These are phyloP conservation scores for Sporothrix inflata DNA, from an alignment of 2,329 filamentous ascomycete species.

Conservation along the genomic window DNA sequence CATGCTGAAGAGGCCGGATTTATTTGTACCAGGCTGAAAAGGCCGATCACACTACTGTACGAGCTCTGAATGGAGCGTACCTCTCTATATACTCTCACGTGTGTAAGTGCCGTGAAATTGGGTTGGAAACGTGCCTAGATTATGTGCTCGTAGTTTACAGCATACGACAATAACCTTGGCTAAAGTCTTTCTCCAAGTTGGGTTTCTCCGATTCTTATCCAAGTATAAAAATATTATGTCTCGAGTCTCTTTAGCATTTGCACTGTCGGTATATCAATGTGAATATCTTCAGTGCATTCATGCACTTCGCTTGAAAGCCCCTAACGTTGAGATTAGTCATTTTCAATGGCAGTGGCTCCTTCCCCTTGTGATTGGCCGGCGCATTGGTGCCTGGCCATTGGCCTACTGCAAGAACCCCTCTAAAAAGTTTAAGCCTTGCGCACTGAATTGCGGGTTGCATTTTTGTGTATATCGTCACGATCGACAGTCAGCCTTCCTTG, in stretches of 20 bases:
- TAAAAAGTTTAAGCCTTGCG: not conserved
- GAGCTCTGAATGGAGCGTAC: not conserved
- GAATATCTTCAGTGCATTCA: too few species aligned
- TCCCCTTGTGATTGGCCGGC: conserved; percentile 11
- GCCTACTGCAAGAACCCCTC: not conserved
- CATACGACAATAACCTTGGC: not conserved
- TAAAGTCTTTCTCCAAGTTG: too few species aligned
- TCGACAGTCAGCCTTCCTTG: not conserved
- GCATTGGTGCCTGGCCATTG: not conserved
- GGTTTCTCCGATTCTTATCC: too few species aligned
- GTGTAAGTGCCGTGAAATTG: not conserved
- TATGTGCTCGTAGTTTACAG: not conserved
- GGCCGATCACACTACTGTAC: not conserved
- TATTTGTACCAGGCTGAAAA: not conserved
- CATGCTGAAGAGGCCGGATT: not conserved
- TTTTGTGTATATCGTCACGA: conserved; percentile 3
- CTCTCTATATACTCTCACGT: not conserved
- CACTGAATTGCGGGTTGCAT: not conserved
- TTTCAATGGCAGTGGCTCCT: not conserved
- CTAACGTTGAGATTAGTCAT: not conserved
- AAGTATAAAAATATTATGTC: too few species aligned
- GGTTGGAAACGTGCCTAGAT: not conserved
- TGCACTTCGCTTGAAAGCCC: too few species aligned
- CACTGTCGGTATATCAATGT: too few species aligned
- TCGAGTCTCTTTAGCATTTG: too few species aligned